Evolutionary conservation across 176 grass and related monocot genomes (phyloP).

Genomic region (Oryza meridionalis): DNA sequence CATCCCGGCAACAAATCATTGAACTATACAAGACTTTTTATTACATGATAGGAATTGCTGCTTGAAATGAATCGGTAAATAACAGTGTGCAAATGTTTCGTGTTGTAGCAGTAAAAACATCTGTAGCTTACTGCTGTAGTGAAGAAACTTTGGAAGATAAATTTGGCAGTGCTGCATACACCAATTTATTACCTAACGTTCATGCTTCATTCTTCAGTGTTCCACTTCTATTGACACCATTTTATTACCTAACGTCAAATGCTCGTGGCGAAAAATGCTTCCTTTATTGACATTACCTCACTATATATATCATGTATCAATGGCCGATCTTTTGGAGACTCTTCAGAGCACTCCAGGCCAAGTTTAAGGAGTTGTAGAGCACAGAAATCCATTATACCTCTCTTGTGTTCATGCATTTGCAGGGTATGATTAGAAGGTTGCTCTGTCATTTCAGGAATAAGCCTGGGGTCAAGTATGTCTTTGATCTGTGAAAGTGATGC

Average conservation of each 20-base stretch:
- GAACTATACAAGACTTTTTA: too few relatives aligned
- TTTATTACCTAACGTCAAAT: background rate
- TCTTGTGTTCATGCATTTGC: background rate
- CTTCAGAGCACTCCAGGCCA: conserved; percentile 25
- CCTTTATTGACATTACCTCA: conserved; percentile 24
- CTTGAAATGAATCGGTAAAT: too few relatives aligned
- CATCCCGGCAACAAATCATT: too few relatives aligned
- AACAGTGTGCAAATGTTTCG: too few relatives aligned
- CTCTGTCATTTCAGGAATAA: background rate
- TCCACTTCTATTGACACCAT: too few relatives aligned
- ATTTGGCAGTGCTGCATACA: too few relatives aligned
- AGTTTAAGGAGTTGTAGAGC: conserved; percentile 34
- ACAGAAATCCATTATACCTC: conserved; percentile 12
- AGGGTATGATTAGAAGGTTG: background rate
- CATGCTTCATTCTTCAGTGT: too few relatives aligned
- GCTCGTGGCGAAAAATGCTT: conserved; percentile 9
- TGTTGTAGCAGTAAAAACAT: too few relatives aligned
- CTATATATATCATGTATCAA: conserved; percentile 20
- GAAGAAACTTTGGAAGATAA: too few relatives aligned
- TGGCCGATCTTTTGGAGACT: conserved; percentile 33
- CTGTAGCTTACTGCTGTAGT: too few relatives aligned
- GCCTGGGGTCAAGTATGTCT: conserved; percentile 25
- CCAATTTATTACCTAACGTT: too few relatives aligned
- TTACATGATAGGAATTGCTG: too few relatives aligned
- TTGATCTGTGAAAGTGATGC: conserved; percentile 11